Conservation (phyloP, 805 yeast species). For the Starmerella stellata region DNA sequence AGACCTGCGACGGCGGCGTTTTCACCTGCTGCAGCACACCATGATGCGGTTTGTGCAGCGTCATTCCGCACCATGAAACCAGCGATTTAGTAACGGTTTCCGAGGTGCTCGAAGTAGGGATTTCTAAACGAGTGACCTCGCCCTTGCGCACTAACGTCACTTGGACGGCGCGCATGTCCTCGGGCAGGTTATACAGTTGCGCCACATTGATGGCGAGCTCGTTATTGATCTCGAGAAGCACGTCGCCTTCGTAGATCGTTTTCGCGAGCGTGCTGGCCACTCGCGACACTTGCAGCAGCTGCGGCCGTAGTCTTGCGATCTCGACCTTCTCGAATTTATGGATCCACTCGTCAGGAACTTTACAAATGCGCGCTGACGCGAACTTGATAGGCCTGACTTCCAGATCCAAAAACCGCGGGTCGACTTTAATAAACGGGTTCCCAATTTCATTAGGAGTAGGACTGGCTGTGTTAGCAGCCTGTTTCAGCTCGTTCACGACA, state of each 20-base stretch:
- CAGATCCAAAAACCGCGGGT: conserved; percentile 51
- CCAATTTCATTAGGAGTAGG: too few species aligned
- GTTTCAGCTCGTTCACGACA: conserved; percentile 38
- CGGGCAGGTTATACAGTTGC: conserved; percentile 36
- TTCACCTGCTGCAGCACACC: conserved; percentile 74
- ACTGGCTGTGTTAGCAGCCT: conserved; percentile 32
- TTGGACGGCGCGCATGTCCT: conserved; percentile 28
- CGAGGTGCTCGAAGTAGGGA: conserved; percentile 45
- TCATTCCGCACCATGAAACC: conserved; percentile 68
- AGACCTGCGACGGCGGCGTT: conserved; percentile 64
- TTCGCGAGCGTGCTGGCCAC: conserved; percentile 32
- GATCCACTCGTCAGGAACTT: conserved; percentile 80
- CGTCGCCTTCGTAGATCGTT: conserved; percentile 42
- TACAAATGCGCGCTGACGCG: conserved; percentile 61
- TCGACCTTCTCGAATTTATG: conserved; percentile 42
- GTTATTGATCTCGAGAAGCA: conserved; percentile 52
- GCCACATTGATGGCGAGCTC: conserved; percentile 45
- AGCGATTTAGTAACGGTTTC: conserved; percentile 45
- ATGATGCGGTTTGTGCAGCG: conserved; percentile 77
- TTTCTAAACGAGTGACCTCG: conserved; percentile 39
- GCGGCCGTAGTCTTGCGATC: conserved; percentile 39
- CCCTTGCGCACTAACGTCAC: conserved; percentile 60
- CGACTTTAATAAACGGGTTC: conserved; percentile 5
- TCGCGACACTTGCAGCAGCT: conserved; percentile 53
- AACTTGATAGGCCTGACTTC: conserved; percentile 55